Base-by-base conservation (phyloP, 1,284 basidiomycete species). In the Ganoderma boninense region DNA sequence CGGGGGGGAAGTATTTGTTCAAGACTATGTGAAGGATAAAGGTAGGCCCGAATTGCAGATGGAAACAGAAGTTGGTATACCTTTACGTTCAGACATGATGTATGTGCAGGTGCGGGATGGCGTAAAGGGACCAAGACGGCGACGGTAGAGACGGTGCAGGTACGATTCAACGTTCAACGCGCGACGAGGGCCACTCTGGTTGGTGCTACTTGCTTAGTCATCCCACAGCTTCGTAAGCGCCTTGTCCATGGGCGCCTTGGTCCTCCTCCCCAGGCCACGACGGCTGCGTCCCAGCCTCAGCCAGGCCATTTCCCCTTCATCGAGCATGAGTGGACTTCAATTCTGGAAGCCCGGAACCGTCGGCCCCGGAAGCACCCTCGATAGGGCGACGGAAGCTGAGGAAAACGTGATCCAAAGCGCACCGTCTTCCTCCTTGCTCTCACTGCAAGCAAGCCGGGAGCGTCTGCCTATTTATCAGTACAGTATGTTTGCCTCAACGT, bases 1-100 rank as follows among this genome's bases (percentile, higher is more conserved):
- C 97, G 82, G 94, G 94, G 62, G 94, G 94, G 77, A 95, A 95
- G 83, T 95, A 95, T 82, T 95, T 95, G 89, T 97, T 97, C 75
- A 97, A 86, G 66, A 96, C 95, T 93, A 76, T 66, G 7, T 42
- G 20, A 40, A 46, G 35, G 26, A 52, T 66, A 23, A 62, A 57
- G 8, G 52, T 40, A 44, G 29, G 16, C 14, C 13, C 70, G 29
- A 7, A 42, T 4, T n/a, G 38, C 62, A 60, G n/a, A 20, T 62
- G 42, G 32, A 10, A 54, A 4, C 35, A n/a, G 40, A 23, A 46
- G 42, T 65, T 64, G 5, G 61, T 83, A 20, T 68, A 90, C 92
- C 92, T 88, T 95, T 97, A 77, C 95, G 93, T 83, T 97, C 95
- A 72, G 95, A 94, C 95, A 97, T 97, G 80, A 80, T 86, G 79